Evolutionary conservation across 345 rosid species (phyloP), one percentile per base, ranked within the genome.

Genomic region (Aquilaria yunnanensis): DNA sequence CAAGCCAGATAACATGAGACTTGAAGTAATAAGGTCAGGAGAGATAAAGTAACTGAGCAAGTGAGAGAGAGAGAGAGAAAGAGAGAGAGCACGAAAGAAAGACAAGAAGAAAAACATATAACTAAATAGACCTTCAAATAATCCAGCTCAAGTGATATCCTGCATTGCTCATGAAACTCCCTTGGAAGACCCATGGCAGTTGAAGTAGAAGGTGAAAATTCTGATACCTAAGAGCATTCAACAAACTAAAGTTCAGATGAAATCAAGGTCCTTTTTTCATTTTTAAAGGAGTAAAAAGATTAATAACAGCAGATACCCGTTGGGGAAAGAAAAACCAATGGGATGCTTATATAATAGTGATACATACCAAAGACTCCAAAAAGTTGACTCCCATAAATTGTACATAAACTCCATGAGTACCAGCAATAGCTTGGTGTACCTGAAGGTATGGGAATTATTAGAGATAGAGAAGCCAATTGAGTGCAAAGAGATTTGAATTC

Each of bases 181-280:
- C 86, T 81, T 5, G 99, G 96, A 68, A 94, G 95, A 77, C 99
- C 90, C 95, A 94, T 82, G 78, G 85, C 90, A 80, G 89, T 88
- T 55, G 95, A 90, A 63, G 97, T 90, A 61, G 95, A 79, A 55
- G 99, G 97, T 66, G 97, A 86, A 80, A 94, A 94, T 62, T 94
- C 99, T 63, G 97, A 94, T 54, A 94, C 87, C 97, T 90, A 76
- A 67, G 67, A 66, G 72, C 56, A 56, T 59, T 59, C 65, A 74
- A 67, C 29, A 47, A 54, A 33, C 50, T 34, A 48, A 37, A 14
- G 51, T 23, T 23, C 49, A 47, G 55, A 16, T 4, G 3, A 34
- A 49, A 23, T 12, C 30, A 37, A 9, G 43, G 43, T 5, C 7
- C 3, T 37, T 9, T 37, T 37, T 37, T 37, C 43, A 3, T 2